Evolutionary conservation across 2,329 filamentous ascomycete genomes (phyloP), one percentile per base, ranked within the genome.

Genomic region (Diaporthe ampelina): DNA sequence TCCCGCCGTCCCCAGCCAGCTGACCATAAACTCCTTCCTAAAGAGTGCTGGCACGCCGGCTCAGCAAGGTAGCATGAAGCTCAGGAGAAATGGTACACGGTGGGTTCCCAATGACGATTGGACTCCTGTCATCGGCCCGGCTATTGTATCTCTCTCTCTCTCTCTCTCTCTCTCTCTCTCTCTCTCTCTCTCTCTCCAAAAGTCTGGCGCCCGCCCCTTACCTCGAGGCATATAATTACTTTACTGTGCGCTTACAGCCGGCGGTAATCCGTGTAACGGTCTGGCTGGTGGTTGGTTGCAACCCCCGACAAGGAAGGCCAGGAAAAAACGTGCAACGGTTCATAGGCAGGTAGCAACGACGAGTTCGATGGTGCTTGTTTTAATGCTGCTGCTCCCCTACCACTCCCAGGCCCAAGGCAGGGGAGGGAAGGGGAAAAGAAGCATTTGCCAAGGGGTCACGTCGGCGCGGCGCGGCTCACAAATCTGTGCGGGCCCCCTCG

Each of bases 11-110:
- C 37, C 37, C 37, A 29, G 19, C 43, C 69, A 71, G 69, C n/a
- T 71, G 54, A 58, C 32, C 69, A 59, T 59, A 45, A 40, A 58
- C 69, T 71, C 69, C 69, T 71, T 71, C 69, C 69, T 71, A 71
- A 71, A 61, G 21, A 50, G 69, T 61, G 29, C 45, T 50, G 32
- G 35, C 40, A 37, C 57, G 29, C 69, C 69, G 68, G 32, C 43
- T 52, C n/a, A 59, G 56, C 57, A 29, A 71, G 43, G 56, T 71
- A 32, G 13, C 45, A 50, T 40, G 15, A 37, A 32, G n/a, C 35
- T 59, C 68, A 50, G 37, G 26, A 40, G 40, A 59, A 26, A 24
- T 24, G 54, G 40, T n/a, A 61, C 58, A 19, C 57, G 35, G 35
- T 9, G 8, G 29, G 21, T 45, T 43, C 37, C 67, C 68, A 43